Percentiles rank a stretch among this genome's conserved stretches.
phyloP scores from a whole-genome alignment of 2,329 filamentous ascomycete species.

The Stemphylium beticola region DNA sequence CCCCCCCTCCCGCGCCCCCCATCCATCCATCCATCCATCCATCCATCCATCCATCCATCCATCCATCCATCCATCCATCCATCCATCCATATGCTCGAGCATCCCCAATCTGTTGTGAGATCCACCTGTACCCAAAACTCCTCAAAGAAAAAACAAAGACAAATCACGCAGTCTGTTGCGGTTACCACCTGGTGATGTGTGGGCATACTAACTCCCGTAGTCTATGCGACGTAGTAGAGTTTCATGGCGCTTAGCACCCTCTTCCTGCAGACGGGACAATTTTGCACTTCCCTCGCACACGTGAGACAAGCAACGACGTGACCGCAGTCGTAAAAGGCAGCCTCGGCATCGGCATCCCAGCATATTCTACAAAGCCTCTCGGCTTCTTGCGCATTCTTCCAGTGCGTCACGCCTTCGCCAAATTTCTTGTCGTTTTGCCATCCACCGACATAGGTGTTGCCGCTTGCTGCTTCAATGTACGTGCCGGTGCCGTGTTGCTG shows the following conservation, averaged over 20 bases:
- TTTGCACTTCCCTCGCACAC: constrained; percentile 65
- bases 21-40: no score
- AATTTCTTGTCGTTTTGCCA: constrained; percentile 66
- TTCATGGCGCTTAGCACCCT: constrained; percentile 63
- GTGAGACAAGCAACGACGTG: constrained; percentile 66
- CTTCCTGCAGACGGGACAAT: constrained; percentile 67
- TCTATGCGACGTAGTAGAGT: constrained; percentile 56
- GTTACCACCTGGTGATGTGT: background rate
- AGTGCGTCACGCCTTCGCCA: constrained; percentile 67
- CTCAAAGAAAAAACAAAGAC: background rate
- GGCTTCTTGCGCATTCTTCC: constrained; percentile 67
- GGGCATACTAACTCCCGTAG: no score
- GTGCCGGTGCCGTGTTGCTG: constrained; percentile 65
- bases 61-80: no score
- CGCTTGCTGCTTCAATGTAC: constrained; percentile 61
- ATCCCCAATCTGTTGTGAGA: background rate
- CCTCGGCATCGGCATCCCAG: constrained; percentile 65
- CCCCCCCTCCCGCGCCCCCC: background rate
- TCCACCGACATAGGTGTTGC: constrained; percentile 66
- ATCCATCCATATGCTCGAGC: background rate
- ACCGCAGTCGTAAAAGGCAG: constrained; percentile 68
- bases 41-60: no score
- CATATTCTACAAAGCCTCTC: constrained; percentile 66
- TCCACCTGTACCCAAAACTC: background rate
- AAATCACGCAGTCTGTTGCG: background rate